These are phyloP conservation scores for Kodamaea neixiangensis DNA, from an alignment of 805 yeast genomes.

Conservation along the genomic window DNA sequence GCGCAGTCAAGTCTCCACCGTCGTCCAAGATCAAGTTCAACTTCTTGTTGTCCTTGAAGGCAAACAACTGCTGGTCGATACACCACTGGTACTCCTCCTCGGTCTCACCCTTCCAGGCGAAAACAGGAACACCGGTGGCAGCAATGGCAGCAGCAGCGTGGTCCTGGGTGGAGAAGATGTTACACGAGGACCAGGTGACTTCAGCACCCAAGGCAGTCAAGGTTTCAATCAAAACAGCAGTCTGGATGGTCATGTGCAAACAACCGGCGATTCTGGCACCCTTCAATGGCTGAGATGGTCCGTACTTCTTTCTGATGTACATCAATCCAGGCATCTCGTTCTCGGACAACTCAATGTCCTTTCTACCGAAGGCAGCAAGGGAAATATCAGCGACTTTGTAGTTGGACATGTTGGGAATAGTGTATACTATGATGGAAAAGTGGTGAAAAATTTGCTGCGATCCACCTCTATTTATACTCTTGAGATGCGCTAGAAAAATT, in stretches of 20 bases:
- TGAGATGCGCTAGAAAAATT: neutral
- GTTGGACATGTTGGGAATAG: slow-evolving; percentile 41
- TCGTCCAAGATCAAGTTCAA: slow-evolving; percentile 97
- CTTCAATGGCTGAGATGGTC: slow-evolving; percentile 87
- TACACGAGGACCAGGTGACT: slow-evolving; percentile 99
- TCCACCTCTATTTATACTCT: neutral
- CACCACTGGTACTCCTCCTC: slow-evolving; percentile 99
- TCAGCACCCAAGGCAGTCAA: slow-evolving; percentile 97
- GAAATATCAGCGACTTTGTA: slow-evolving; percentile 98
- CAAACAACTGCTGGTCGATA: slow-evolving; percentile 97
- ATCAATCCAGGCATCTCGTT: slow-evolving; percentile 99
- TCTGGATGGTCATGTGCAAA: slow-evolving; percentile 99
- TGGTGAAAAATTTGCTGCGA: slow-evolving; percentile 7
- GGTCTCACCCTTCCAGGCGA: slow-evolving; percentile 99
- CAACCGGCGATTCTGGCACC: slow-evolving; percentile 99
- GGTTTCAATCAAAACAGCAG: slow-evolving; percentile 98
- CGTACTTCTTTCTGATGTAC: slow-evolving; percentile 94
- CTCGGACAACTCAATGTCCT: slow-evolving; percentile 98
- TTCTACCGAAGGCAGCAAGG: slow-evolving; percentile 99
- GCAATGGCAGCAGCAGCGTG: slow-evolving; percentile 99
- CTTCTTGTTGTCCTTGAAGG: slow-evolving; percentile 94
- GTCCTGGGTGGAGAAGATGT: slow-evolving; percentile 99
- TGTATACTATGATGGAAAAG: slow-evolving; percentile 3
- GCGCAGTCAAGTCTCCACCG: slow-evolving; percentile 98
- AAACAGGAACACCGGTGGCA: slow-evolving; percentile 98